These are phyloP conservation scores for Fusarium lateritium DNA, from an alignment of 2,329 filamentous ascomycete genomes.

Conservation along the genomic window DNA sequence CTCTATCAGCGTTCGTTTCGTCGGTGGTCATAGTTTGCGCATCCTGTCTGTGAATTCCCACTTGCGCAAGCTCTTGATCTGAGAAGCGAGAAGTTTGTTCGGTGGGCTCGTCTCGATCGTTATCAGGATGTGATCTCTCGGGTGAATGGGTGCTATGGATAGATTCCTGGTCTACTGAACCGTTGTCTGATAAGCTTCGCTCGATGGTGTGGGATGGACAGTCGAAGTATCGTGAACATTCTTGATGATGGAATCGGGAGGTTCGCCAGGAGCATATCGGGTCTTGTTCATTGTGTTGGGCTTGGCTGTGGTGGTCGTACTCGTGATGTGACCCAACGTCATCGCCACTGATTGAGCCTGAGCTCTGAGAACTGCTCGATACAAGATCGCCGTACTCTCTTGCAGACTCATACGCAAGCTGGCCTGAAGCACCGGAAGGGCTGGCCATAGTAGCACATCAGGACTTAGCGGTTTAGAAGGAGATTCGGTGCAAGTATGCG, in stretches of 20 bases:
- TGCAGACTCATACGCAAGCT: constrained; percentile 36
- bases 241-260: constrained; percentile 57
- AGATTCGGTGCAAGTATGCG: constrained; percentile 17
- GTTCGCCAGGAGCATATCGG: constrained; percentile 58
- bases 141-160: constrained; percentile 19
- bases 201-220: constrained; percentile 63
- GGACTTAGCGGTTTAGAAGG: constrained; percentile 19
- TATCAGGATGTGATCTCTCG: constrained; percentile 19
- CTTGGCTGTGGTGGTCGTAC: constrained; percentile 9
- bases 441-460: constrained; percentile 50
- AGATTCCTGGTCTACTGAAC: constrained; percentile 46
- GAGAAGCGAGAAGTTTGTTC: constrained; percentile 31
- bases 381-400: constrained; percentile 32
- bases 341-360: constrained; percentile 59
- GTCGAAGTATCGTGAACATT: constrained; percentile 65
- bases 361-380: constrained; percentile 46
- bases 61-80: constrained; percentile 34
- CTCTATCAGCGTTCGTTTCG: constrained; percentile 10
- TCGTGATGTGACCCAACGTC: constrained; percentile 30
- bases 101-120: constrained; percentile 14
- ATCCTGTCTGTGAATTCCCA: constrained; percentile 6
- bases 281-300: constrained; percentile 10
- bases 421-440: constrained; percentile 40
- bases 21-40: neutral
- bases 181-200: constrained; percentile 52